Evolutionary conservation across 1,139 yeast genomes (phyloP).

Genomic region (Zygosaccharomyces sapae): DNA sequence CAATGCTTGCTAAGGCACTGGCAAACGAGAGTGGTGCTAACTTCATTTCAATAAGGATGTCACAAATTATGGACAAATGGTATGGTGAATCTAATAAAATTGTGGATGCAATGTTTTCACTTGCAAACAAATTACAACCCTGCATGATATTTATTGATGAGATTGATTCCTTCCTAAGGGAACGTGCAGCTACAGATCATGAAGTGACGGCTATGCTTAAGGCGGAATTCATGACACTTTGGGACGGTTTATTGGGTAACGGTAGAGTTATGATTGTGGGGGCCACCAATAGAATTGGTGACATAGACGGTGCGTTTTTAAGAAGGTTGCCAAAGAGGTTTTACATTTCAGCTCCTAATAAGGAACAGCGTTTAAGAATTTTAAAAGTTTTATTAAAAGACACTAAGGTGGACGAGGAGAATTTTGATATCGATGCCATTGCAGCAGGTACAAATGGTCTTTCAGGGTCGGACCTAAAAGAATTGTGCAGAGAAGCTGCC

Average conservation of each 20-base stretch:
- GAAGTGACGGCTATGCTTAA: slow-evolving; percentile 94
- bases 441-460: slow-evolving; percentile 66
- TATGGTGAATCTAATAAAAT: slow-evolving; percentile 95
- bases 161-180: slow-evolving; percentile 89
- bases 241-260: slow-evolving; percentile 83
- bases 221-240: slow-evolving; percentile 95
- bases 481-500: slow-evolving; percentile 90
- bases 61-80: slow-evolving; percentile 96
- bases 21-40: slow-evolving; percentile 92
- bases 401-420: slow-evolving; percentile 51
- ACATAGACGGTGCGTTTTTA: slow-evolving; percentile 87
- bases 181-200: slow-evolving; percentile 80
- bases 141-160: slow-evolving; percentile 95
- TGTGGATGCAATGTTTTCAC: slow-evolving; percentile 86
- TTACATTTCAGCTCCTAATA: slow-evolving; percentile 69
- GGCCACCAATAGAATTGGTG: slow-evolving; percentile 89
- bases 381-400: slow-evolving; percentile 61
- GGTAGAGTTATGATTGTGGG: slow-evolving; percentile 88
- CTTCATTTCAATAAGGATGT: slow-evolving; percentile 87
- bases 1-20: slow-evolving; percentile 93
- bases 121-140: slow-evolving; percentile 88
- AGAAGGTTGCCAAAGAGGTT: slow-evolving; percentile 92
- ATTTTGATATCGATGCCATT: slow-evolving; percentile 58
- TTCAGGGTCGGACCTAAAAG: slow-evolving; percentile 90
- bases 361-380: slow-evolving; percentile 65